Percentiles rank a stretch among this genome's conserved stretches.
Evolutionary conservation across 257 asterid species (phyloP).

Genomic region (Agastache rugosa): DNA sequence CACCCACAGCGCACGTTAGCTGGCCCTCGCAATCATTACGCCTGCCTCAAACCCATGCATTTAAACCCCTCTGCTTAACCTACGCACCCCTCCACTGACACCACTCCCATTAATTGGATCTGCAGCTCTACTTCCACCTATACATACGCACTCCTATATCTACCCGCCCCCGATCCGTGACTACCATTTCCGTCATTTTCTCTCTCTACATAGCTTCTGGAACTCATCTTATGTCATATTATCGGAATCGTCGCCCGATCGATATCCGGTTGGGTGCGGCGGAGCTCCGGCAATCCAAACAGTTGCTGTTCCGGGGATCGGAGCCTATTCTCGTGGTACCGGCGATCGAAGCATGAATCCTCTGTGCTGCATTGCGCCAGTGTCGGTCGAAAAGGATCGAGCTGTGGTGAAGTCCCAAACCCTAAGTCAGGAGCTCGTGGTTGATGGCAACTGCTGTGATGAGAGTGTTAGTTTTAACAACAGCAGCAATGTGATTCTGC

Average conservation of each 20-base stretch:
- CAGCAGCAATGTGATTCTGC: constrained; percentile 36
- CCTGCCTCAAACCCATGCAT: constrained; percentile 54
- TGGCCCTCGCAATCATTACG: constrained; percentile 59
- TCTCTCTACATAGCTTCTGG: constrained; percentile 21
- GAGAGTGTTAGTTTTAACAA: constrained; percentile 31
- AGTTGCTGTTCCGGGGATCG: constrained; percentile 45
- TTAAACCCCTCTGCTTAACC: constrained; percentile 57
- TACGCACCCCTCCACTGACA: constrained; percentile 53
- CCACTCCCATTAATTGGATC: constrained; percentile 59
- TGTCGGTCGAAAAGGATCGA: constrained; percentile 84
- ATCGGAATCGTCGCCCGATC: constrained; percentile 54
- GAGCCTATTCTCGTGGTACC: constrained; percentile 26
- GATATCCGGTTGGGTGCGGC: constrained; percentile 68
- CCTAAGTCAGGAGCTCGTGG: constrained; percentile 56
- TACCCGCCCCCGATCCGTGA: constrained; percentile 39
- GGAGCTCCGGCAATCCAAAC: constrained; percentile 36
- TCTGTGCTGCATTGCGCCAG: constrained; percentile 99
- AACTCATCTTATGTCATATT: constrained; percentile 58
- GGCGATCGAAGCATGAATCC: constrained; percentile 72
- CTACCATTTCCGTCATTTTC: constrained; percentile 13
- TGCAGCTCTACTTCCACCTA: constrained; percentile 51
- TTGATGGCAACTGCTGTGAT: constrained; percentile 40
- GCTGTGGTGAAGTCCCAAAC: constrained; percentile 71
- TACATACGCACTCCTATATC: constrained; percentile 43
- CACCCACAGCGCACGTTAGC: constrained; percentile 68